A percentile compares a stretch with the other conserved stretches of the same genome.
phyloP scores from a whole-genome alignment of 305 asterid genomes.

The Nicotiana rustica region DNA sequence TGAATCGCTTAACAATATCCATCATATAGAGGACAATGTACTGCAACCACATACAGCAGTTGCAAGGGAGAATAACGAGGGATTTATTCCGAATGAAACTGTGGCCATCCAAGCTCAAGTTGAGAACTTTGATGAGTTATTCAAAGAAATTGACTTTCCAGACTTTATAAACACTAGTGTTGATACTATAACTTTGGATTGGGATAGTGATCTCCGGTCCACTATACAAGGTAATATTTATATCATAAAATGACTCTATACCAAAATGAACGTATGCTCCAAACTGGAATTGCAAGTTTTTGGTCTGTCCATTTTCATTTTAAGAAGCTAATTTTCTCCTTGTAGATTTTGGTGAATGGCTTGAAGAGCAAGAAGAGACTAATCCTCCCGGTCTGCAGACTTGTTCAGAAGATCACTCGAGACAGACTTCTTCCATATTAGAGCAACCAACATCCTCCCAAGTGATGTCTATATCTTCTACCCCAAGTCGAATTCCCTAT shows the following conservation, averaged over 20 bases:
- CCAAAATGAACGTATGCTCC: neutral
- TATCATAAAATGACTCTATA: neutral
- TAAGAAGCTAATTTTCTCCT: neutral
- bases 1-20: neutral
- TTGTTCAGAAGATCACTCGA: neutral
- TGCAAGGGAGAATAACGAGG: neutral
- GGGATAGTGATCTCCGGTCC: neutral
- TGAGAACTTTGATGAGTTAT: constrained; percentile 13
- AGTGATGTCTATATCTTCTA: constrained; percentile 30
- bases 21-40: constrained; percentile 4
- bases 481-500: constrained; percentile 28
- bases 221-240: constrained; percentile 28
- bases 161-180: constrained; percentile 6
- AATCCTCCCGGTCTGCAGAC: constrained; percentile 3
- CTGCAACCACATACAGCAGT: constrained; percentile 13
- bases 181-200: constrained; percentile 7
- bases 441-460: constrained; percentile 5
- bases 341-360: constrained; percentile 23
- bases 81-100: neutral
- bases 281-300: neutral
- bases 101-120: neutral
- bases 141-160: constrained; percentile 4
- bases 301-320: neutral
- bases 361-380: constrained; percentile 22
- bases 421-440: neutral